Percentiles rank a stretch among this genome's conserved stretches.
Conservation (phyloP, 129 eudicot species). For the Arctium minus region DNA sequence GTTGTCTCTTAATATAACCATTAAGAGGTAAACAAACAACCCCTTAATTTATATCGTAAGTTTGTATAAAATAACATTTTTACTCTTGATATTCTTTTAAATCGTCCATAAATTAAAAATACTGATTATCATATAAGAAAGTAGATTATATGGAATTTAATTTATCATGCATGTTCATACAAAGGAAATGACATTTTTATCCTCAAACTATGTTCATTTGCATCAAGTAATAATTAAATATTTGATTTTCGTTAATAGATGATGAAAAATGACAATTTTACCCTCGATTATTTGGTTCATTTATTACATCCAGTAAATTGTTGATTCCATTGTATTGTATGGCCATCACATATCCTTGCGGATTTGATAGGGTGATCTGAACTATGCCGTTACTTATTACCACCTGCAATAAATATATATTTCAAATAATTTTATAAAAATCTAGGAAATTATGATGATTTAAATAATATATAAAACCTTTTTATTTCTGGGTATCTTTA, state of each 20-base stretch:
- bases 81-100: too few species aligned
- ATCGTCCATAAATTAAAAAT: too few species aligned
- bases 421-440: background rate
- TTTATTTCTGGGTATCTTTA: background rate
- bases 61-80: too few species aligned
- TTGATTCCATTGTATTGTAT: slow-evolving; percentile 20
- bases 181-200: background rate
- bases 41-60: too few species aligned
- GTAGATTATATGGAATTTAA: too few species aligned
- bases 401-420: slow-evolving; percentile 16
- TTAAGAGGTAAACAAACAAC: too few species aligned
- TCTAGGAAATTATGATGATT: background rate
- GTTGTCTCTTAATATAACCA: too few species aligned
- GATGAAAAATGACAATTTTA: background rate
- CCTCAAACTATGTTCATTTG: slow-evolving; percentile 11
- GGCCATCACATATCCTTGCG: slow-evolving; percentile 30
- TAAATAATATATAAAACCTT: background rate
- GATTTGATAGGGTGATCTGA: slow-evolving; percentile 25
- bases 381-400: slow-evolving; percentile 28
- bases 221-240: background rate
- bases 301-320: slow-evolving; percentile 20
- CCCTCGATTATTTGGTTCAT: slow-evolving; percentile 34
- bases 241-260: background rate
- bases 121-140: too few species aligned
- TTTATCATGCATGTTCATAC: too few species aligned